Evolutionary conservation across 495 filamentous ascomycete genomes (phyloP).

Genomic region (Hypoxylon fragiforme): DNA sequence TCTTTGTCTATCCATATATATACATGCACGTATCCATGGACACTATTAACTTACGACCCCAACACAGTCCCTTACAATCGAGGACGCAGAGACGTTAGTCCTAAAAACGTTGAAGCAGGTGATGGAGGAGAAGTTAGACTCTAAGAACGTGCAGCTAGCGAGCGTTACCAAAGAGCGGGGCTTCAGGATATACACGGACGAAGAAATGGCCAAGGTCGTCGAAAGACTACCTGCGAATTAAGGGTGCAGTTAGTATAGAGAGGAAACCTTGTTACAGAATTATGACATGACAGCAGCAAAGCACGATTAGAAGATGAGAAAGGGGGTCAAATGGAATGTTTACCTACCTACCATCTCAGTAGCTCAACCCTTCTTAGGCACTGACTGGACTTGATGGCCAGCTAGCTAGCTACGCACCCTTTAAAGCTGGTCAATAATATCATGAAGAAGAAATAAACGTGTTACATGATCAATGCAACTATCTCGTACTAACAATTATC

Average conservation of each 20-base stretch:
- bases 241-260: background rate
- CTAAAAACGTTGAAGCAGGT: constrained; percentile 99
- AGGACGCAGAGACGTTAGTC: constrained; percentile 91
- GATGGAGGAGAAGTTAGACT: constrained; percentile 99
- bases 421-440: no score
- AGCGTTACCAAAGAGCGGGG: constrained; percentile 97
- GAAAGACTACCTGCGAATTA: constrained; percentile 66
- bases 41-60: no score
- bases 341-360: background rate
- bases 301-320: constrained; percentile 11
- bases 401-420: no score
- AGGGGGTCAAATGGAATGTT: constrained; percentile 5
- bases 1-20: background rate
- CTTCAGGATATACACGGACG: constrained; percentile 96
- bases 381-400: constrained; percentile 3
- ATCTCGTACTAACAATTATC: constrained; percentile 26
- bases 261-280: background rate
- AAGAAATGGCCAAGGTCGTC: constrained; percentile 92
- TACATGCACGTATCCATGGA: no score
- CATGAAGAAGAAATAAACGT: no score
- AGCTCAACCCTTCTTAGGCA: no score
- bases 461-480: constrained; percentile 13
- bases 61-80: constrained; percentile 79
- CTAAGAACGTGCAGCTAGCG: constrained; percentile 97
- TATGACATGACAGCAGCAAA: constrained; percentile 1